Base-by-base conservation (phyloP, 2,329 filamentous ascomycete genomes). In the Zopfia rhizophila region DNA sequence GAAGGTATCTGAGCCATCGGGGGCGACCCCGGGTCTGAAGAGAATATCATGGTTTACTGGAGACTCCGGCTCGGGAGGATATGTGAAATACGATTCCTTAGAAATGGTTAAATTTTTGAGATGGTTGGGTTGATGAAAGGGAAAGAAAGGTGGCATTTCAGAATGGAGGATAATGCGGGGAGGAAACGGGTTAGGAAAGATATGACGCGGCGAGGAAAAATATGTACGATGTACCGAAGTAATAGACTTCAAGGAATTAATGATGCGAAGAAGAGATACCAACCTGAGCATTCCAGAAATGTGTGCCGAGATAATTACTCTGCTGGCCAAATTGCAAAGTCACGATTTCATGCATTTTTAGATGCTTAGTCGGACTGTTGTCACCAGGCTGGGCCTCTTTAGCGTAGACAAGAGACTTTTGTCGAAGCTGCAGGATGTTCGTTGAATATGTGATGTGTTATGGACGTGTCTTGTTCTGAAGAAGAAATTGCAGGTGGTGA, bases 271-370 rank as follows among this genome's bases (percentile, higher is more conserved):
- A 55, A 36, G 16, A 43, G 16, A 38, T 40, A 16, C 63, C 47
- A 70, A 90, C 90, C 79, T 96, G 93, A 5, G 89, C 81, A 64
- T 99, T 99, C 94, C 94, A 99, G 72, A 97, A 99, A 76, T 99
- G 94, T 0, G 92, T 95, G 21, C 89, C 92, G 16, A 95, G 77
- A 65, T 97, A 96, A 72, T 99, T 99, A 70, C 89, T 92, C 67
- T 89, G 86, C 69, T 96, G 88, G 30, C 94, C 94, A 49, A 97
- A 85, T 78, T 99, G 94, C 32, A 99, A 78, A 0, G 93, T 97
- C 51, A 99, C 80, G 51, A 97, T 91, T 74, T 99, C 94, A 74
- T 92, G 91, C 94, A 99, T 97, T 18, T 27, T 19, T 31, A 19
- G 24, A 33, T 13, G 14, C 28, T 16, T 19, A 23, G 7, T 25